Conservation (phyloP, 1,284 basidiomycete species). For the Schizophyllum commune region DNA sequence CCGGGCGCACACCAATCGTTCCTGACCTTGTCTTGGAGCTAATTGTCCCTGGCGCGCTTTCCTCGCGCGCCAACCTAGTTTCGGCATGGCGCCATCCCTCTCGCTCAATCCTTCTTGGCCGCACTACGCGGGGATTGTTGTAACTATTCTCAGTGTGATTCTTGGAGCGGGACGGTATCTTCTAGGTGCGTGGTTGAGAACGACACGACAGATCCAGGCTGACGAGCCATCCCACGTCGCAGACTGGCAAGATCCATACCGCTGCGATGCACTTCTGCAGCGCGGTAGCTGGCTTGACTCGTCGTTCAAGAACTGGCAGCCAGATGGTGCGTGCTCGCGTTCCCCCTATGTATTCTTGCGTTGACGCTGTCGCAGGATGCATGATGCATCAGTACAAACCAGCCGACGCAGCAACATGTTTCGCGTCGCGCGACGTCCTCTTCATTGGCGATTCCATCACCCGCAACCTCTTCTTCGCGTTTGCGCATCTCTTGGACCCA, state of each 20-base stretch:
- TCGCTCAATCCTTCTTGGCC: conserved; percentile 45
- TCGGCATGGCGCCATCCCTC: conserved; percentile 13
- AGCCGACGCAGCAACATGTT: conserved; percentile 44
- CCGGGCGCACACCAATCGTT: not conserved
- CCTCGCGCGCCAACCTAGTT: not conserved
- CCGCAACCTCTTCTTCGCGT: conserved; percentile 71
- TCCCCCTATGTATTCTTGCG: not conserved
- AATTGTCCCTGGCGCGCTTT: not conserved
- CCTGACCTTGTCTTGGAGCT: too few species aligned
- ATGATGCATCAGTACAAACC: conserved; percentile 62
- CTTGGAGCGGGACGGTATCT: conserved; percentile 33
- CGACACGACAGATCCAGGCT: not conserved
- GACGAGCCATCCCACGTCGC: conserved; percentile 1
- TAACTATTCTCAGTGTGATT: conserved; percentile 31
- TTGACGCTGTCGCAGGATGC: conserved; percentile 44
- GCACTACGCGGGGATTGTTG: conserved; percentile 38
- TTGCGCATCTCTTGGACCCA: conserved; percentile 52
- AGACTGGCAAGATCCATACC: conserved; percentile 69
- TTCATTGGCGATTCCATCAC: conserved; percentile 87
- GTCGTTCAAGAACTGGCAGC: conserved; percentile 70
- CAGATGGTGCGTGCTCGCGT: conserved; percentile 50
- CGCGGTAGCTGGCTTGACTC: conserved; percentile 76
- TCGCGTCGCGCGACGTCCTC: conserved; percentile 47
- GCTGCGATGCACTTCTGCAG: conserved; percentile 64
- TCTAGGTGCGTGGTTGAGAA: conserved; percentile 35